Evolutionary conservation across 2,329 filamentous ascomycete species (phyloP).

Genomic region (Ophiostoma quercus): DNA sequence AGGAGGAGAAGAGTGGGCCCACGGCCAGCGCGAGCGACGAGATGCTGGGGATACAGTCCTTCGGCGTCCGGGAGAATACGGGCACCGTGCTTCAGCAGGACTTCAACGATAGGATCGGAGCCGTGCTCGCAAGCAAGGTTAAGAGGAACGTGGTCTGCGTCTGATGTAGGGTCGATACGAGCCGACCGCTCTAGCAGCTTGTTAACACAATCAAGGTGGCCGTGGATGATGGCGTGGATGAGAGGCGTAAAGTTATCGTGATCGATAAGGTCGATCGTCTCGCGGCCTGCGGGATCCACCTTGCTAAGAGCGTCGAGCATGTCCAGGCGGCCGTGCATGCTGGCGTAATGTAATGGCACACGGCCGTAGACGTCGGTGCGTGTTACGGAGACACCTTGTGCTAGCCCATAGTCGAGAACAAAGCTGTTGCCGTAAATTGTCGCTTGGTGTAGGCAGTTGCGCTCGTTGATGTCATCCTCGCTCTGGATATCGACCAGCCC

Average conservation of each 20-base stretch:
- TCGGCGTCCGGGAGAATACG: constrained; percentile 89
- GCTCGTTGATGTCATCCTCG: constrained; percentile 95
- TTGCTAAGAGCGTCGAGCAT: constrained; percentile 72
- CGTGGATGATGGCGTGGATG: constrained; percentile 90
- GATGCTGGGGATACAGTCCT: constrained; percentile 92
- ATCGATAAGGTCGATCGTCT: constrained; percentile 81
- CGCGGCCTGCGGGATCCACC: constrained; percentile 56
- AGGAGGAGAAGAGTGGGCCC: constrained; percentile 73
- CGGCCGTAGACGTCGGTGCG: constrained; percentile 89
- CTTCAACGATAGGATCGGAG: constrained; percentile 74
- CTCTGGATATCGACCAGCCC: constrained; percentile 83
- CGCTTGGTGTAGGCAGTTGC: constrained; percentile 95
- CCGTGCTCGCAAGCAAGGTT: constrained; percentile 95
- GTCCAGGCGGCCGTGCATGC: constrained; percentile 83
- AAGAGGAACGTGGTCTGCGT: constrained; percentile 86
- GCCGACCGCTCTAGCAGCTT: constrained; percentile 71
- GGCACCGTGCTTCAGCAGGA: constrained; percentile 75
- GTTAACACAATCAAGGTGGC: constrained; percentile 73
- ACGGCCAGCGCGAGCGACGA: constrained; percentile 84
- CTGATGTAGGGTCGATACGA: constrained; percentile 78
- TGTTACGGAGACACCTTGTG: constrained; percentile 67
- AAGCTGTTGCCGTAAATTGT: constrained; percentile 83
- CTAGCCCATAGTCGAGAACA: constrained; percentile 71
- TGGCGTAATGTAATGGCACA: constrained; percentile 90
- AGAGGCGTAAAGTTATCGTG: constrained; percentile 96